Evolutionary conservation across 257 asterid genomes (phyloP).

Genomic region (Solanum medicagineum): DNA sequence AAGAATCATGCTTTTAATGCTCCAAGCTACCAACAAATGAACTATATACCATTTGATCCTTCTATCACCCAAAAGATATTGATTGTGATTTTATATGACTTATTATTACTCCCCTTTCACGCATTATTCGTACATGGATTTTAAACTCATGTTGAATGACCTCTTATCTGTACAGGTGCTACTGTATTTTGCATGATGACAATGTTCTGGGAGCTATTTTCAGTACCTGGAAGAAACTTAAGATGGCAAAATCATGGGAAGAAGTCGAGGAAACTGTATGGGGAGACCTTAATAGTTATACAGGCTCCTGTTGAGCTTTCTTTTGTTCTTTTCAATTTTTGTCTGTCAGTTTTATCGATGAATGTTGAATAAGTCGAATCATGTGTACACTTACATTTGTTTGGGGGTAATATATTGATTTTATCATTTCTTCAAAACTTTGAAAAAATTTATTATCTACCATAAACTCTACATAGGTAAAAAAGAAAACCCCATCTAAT

Average conservation of each 20-base stretch:
- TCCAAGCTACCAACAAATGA: too few relatives aligned
- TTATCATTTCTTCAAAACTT: background rate
- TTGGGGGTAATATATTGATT: background rate
- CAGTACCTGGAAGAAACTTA: slow-evolving; percentile 63
- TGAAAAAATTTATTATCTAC: background rate
- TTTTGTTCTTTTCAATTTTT: background rate
- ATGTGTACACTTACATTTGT: background rate
- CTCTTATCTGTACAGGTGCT: slow-evolving; percentile 41
- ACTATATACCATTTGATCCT: too few relatives aligned
- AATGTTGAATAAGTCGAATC: background rate
- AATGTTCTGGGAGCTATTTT: slow-evolving; percentile 80
- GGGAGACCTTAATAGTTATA: slow-evolving; percentile 60
- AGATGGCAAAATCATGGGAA: slow-evolving; percentile 68
- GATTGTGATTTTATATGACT: too few relatives aligned
- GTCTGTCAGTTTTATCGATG: background rate
- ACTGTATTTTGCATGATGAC: slow-evolving; percentile 75
- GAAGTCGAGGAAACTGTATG: slow-evolving; percentile 84
- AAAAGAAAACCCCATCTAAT: background rate
- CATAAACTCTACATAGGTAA: background rate
- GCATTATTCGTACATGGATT: background rate
- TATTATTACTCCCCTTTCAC: background rate
- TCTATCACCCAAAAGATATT: too few relatives aligned
- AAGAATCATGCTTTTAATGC: too few relatives aligned
- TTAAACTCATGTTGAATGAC: background rate
- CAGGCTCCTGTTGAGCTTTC: slow-evolving; percentile 11